phyloP scores from a whole-genome alignment of 495 filamentous ascomycete species.

The Penicillium goetzii region DNA sequence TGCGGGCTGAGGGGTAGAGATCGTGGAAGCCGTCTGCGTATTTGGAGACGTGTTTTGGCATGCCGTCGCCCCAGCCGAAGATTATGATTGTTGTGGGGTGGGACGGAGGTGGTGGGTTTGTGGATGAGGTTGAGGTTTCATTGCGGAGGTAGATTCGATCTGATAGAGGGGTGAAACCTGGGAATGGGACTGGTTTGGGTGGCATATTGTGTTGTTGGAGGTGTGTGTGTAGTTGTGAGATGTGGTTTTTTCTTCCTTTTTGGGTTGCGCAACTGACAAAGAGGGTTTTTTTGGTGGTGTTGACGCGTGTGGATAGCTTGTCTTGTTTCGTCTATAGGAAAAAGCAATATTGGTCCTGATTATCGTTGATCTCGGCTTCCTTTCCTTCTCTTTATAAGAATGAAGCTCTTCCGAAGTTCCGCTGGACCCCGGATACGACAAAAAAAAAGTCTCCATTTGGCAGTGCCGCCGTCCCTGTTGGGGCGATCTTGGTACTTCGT shows the following conservation, averaged over 20 bases:
- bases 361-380: background rate
- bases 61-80: constrained; percentile 60
- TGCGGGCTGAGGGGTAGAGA: constrained; percentile 50
- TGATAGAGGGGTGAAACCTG: constrained; percentile 33
- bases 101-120: constrained; percentile 20
- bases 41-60: constrained; percentile 56
- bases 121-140: constrained; percentile 28
- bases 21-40: constrained; percentile 55
- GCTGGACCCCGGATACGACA: background rate
- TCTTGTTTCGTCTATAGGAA: background rate
- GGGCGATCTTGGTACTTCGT: constrained; percentile 1
- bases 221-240: background rate
- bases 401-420: background rate
- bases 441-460: constrained; percentile 8
- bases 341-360: background rate
- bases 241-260: background rate
- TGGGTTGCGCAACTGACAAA: background rate
- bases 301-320: background rate
- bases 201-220: constrained; percentile 17
- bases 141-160: constrained; percentile 35
- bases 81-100: constrained; percentile 40
- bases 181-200: constrained; percentile 31
- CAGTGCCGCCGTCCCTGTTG: constrained; percentile 3
- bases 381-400: background rate
- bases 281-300: background rate